phyloP scores from a whole-genome alignment of 2,329 filamentous ascomycete species.

The Cladophialophora exuberans region DNA sequence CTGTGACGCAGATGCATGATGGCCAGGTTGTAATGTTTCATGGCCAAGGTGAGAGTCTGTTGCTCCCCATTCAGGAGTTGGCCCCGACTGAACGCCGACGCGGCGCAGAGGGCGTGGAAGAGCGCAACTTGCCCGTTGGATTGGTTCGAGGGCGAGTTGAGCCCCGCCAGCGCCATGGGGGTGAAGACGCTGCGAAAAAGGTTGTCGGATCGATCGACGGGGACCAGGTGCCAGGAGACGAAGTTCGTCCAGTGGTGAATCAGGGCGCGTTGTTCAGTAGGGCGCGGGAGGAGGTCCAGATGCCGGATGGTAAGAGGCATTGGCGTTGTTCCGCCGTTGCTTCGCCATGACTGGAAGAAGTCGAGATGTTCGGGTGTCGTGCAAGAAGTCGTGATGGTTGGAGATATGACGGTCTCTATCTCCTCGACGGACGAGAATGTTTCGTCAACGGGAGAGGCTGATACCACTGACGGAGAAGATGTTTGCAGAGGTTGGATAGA shows the following conservation, averaged over 20 bases:
- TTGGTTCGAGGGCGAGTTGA: slow-evolving; percentile 22
- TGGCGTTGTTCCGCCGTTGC: neutral
- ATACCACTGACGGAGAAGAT: too few relatives aligned
- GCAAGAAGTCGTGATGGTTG: neutral
- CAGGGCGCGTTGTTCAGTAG: slow-evolving; percentile 30
- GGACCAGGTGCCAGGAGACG: slow-evolving; percentile 37
- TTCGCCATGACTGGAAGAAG: neutral
- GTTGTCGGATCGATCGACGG: slow-evolving; percentile 37
- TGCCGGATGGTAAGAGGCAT: slow-evolving; percentile 12
- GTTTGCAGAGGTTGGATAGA: too few relatives aligned
- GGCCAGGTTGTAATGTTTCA: slow-evolving; percentile 37
- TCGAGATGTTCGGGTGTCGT: neutral
- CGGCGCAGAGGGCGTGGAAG: slow-evolving; percentile 38
- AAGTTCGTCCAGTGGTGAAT: slow-evolving; percentile 39
- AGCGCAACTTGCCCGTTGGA: slow-evolving; percentile 37
- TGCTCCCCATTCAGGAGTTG: slow-evolving; percentile 34
- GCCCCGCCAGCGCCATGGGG: slow-evolving; percentile 26
- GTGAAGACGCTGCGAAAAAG: slow-evolving; percentile 37
- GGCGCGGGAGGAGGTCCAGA: slow-evolving; percentile 26
- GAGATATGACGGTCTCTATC: slow-evolving; percentile 20
- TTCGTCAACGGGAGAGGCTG: too few relatives aligned
- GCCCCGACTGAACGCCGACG: slow-evolving; percentile 37
- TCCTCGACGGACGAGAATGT: slow-evolving; percentile 5
- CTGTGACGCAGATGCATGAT: slow-evolving; percentile 36
- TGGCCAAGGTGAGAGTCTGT: slow-evolving; percentile 35